phyloP scores from a whole-genome alignment of 2,329 filamentous ascomycete species.

The Gremmenia infestans region DNA sequence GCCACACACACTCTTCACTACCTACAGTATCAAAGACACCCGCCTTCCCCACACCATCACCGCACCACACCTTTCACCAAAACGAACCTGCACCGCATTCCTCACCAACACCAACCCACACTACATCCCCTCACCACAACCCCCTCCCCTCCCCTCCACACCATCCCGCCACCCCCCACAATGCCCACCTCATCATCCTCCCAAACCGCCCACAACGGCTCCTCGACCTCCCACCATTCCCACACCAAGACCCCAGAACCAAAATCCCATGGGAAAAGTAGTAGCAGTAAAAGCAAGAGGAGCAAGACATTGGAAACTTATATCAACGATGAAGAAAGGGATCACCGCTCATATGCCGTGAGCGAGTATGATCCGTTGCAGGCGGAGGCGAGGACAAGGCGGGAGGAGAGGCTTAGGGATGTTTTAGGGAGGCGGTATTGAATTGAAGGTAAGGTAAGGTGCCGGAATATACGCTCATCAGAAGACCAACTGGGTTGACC shows the following conservation, averaged over 20 bases:
- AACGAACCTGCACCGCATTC: no score
- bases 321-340: constrained; percentile 11
- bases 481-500: not conserved
- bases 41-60: no score
- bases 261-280: constrained; percentile 23
- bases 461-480: not conserved
- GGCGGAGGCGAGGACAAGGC: constrained; percentile 7
- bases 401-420: constrained; percentile 6
- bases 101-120: no score
- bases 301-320: constrained; percentile 4
- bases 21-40: no score
- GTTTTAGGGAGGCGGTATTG: constrained; percentile 8
- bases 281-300: constrained; percentile 29
- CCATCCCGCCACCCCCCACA: no score
- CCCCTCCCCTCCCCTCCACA: no score
- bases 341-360: constrained; percentile 14
- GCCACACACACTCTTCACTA: no score
- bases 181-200: no score
- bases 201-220: no score
- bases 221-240: not conserved
- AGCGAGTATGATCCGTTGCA: constrained; percentile 18
- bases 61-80: no score
- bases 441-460: not conserved
- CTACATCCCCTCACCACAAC: no score
- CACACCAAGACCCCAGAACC: not conserved